A percentile compares a stretch with the other conserved stretches of the same genome.
phyloP scores from a whole-genome alignment of 2,329 filamentous ascomycete species.

The Talaromyces sp. region DNA sequence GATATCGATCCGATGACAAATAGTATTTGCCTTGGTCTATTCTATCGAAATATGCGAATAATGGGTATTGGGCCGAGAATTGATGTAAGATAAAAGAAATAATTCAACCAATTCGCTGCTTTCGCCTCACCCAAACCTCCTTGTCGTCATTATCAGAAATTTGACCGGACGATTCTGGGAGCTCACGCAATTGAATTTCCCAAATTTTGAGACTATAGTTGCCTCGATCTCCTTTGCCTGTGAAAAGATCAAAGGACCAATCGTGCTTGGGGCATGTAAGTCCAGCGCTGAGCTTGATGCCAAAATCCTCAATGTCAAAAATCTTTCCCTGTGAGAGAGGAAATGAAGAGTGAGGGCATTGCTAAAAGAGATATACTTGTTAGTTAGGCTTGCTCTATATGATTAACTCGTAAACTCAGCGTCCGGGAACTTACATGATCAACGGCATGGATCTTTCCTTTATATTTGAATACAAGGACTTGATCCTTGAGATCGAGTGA shows the following conservation, averaged over 20 bases:
- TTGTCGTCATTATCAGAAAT: constrained; percentile 20
- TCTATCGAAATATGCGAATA: too few relatives aligned
- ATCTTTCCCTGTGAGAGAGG: constrained; percentile 65
- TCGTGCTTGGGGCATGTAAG: constrained; percentile 69
- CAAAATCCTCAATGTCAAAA: constrained; percentile 75
- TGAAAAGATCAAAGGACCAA: constrained; percentile 71
- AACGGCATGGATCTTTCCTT: constrained; percentile 66
- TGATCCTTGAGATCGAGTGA: constrained; percentile 57
- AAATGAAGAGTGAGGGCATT: constrained; percentile 69
- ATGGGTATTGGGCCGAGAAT: too few relatives aligned
- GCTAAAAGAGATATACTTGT: constrained; percentile 40
- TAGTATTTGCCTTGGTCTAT: too few relatives aligned
- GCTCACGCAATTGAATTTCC: constrained; percentile 61
- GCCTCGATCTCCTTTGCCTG: constrained; percentile 64
- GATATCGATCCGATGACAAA: too few relatives aligned
- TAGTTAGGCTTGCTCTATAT: background rate
- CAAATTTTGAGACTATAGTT: constrained; percentile 65
- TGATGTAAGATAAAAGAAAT: background rate
- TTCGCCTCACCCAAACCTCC: constrained; percentile 40
- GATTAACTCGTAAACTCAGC: background rate
- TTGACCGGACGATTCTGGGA: background rate
- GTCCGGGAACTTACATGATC: constrained; percentile 59
- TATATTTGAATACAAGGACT: constrained; percentile 67
- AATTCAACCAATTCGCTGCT: constrained; percentile 34
- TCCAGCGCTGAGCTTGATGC: constrained; percentile 53